phyloP scores from a whole-genome alignment of 2,329 filamentous ascomycete genomes.

The Ascochyta viciae-villosae region DNA sequence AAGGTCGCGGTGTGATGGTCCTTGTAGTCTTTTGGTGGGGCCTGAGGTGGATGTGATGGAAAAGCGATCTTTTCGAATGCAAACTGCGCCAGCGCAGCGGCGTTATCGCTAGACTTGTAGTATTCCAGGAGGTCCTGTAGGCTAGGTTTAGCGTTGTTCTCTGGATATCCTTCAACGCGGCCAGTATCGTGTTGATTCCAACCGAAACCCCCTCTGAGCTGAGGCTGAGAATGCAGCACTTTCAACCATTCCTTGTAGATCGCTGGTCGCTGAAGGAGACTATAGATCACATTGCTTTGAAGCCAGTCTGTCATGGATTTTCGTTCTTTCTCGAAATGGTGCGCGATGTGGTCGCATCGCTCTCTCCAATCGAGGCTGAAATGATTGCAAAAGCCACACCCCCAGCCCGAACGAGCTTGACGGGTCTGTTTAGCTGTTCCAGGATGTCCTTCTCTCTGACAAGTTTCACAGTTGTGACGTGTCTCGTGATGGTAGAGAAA shows the following conservation, averaged over 20 bases:
- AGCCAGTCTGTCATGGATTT: constrained; percentile 69
- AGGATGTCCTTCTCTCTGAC: constrained; percentile 57
- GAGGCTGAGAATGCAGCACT: constrained; percentile 27
- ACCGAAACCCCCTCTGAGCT: constrained; percentile 18
- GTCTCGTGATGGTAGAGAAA: constrained; percentile 70
- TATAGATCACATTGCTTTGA: constrained; percentile 70
- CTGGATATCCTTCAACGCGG: constrained; percentile 41
- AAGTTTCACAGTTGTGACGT: constrained; percentile 64
- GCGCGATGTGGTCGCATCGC: constrained; percentile 70
- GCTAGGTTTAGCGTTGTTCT: constrained; percentile 25
- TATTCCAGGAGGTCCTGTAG: constrained; percentile 43
- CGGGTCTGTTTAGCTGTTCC: constrained; percentile 50
- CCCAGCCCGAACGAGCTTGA: constrained; percentile 64
- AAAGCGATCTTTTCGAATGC: constrained; percentile 27
- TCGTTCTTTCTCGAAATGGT: constrained; percentile 62
- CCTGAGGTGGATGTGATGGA: constrained; percentile 18
- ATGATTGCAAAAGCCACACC: constrained; percentile 71
- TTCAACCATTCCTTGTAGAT: constrained; percentile 63
- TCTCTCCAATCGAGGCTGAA: constrained; percentile 67
- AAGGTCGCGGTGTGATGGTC: constrained; percentile 2
- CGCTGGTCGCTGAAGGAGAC: constrained; percentile 67
- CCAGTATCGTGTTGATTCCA: constrained; percentile 38
- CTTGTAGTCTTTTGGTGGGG: constrained; percentile 24
- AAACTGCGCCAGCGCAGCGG: constrained; percentile 27
- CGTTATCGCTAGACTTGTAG: constrained; percentile 25